Evolutionary conservation across 1,284 basidiomycete species (phyloP), one percentile per base, ranked within the genome.

Genomic region (Ustilago sp.): DNA sequence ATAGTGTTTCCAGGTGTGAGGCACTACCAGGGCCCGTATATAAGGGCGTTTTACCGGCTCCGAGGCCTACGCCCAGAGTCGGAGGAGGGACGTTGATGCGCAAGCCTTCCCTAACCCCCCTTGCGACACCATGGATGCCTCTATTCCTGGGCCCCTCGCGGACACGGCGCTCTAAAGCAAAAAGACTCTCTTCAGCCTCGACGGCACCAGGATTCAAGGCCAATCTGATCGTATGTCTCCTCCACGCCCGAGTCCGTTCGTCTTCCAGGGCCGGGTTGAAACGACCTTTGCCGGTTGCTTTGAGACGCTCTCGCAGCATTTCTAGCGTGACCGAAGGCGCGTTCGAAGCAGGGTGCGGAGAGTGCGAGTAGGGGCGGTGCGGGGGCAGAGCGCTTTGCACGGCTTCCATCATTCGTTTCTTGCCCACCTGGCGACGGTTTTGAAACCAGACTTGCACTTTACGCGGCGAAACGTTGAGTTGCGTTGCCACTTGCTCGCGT

Each of bases 391-490:
- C 6, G 43, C n/a, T 19, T 19, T 43, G 56, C 5, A 75, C 61
- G 8, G 68, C 64, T 51, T 75, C 73, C 48, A 75, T 67, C 74
- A 72, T 77, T 38, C 62, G 57, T 53, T 73, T 73, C 15, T 77
- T 72, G 50, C 68, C 74, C 1, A 76, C 74, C 41, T 76, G 74
- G 11, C 74, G 61, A 2, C 74, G 36, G 53, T 76, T 76, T 39
- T 76, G 74, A 31, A 76, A 76, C 74, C 74, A 76, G 5, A 75
- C 68, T 35, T 83, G 81, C 1, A 83, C 81, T 51, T 83, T 83
- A 2, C 81, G 62, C 0, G 81, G 76, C 1, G 74, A 74, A 8
- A 83, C 69, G 12, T 73, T 68, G 8, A 83, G 67, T 56, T 82
- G 59, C 1, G 58, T 43, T 2, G 81, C 80, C 2, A 76, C 75